Base-by-base conservation (phyloP, 2,329 filamentous ascomycete species). In the Colletotrichum paranaense region DNA sequence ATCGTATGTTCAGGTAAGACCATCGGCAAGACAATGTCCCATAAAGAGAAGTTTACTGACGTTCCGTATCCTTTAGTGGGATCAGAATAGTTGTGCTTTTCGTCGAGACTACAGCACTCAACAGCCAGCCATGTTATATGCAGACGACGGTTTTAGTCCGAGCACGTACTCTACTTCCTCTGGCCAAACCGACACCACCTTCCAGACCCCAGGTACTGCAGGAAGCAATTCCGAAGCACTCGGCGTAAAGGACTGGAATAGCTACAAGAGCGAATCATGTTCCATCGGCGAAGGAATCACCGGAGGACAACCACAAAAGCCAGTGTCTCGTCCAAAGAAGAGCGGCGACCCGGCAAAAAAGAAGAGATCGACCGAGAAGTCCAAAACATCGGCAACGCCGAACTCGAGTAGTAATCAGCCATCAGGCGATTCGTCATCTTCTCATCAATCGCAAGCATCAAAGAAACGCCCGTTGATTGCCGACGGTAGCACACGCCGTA, bases 161-260 rank as follows among this genome's bases (percentile, higher is more conserved):
- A 19, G 42, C 19, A 49, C 19, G 19, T 49, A 49, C 19, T n/a
- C 42, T 49, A 5, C 42, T 49, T 22, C 42, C 42, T 19, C 42
- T 22, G 42, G 7, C 19, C 42, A 49, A 49, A 49, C 8, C 19
- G 19, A n/a, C 8, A 49, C 58, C 8, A 63, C 62, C 12, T 74
- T 74, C 49, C 63, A 59, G 22, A 64, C 57, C 6, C 46, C 52
- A 52, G 55, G 38, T 26, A 53, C 55, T 26, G 72, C 72, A 4
- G 19, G 46, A 7, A 52, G 58, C 22, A 58, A 63, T 9, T 46
- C 56, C 14, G 58, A 74, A 4, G 28, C 52, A 1, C 58, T 74
- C 14, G 38, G 72, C 3, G 72, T 62, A 14, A 67, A 46, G 42
- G 32, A 38, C 1, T 74, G 57, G 57, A 65, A 60, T 11, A 26